phyloP scores from a whole-genome alignment of 139 green algal species.

The Closterium sp. region DNA sequence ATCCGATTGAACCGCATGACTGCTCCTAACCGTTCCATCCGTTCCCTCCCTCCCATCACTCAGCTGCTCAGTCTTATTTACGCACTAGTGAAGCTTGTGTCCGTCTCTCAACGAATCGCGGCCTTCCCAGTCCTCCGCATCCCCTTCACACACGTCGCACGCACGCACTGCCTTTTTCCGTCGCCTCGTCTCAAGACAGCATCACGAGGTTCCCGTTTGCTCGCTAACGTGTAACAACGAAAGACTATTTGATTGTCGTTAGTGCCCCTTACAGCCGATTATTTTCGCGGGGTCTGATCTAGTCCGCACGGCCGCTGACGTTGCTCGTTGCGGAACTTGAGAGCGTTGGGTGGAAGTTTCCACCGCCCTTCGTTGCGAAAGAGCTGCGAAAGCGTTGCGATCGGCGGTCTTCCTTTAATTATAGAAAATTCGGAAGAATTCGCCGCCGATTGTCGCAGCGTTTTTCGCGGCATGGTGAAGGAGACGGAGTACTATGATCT shows the following conservation, averaged over 20 bases:
- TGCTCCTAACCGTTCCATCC: too few relatives aligned
- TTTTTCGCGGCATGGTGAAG: conserved; percentile 35
- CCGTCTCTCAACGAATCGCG: too few relatives aligned
- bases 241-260: background rate
- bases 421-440: too few relatives aligned
- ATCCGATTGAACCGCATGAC: too few relatives aligned
- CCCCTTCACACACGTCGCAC: too few relatives aligned
- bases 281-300: background rate
- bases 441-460: background rate
- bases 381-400: background rate
- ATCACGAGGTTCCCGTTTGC: background rate
- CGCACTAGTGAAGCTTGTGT: too few relatives aligned
- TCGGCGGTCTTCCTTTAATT: background rate
- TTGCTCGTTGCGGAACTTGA: background rate
- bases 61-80: too few relatives aligned
- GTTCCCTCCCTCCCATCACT: too few relatives aligned
- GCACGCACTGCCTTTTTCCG: too few relatives aligned
- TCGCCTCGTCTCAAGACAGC: too few relatives aligned
- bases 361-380: too few relatives aligned
- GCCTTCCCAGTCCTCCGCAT: too few relatives aligned
- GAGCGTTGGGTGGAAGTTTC: background rate
- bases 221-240: background rate
- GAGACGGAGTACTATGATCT: conserved; percentile 70
- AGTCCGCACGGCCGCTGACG: background rate
- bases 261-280: background rate